Base-by-base conservation (phyloP, 768 basidiomycete genomes). In the Paxillus ammoniavirescens region DNA sequence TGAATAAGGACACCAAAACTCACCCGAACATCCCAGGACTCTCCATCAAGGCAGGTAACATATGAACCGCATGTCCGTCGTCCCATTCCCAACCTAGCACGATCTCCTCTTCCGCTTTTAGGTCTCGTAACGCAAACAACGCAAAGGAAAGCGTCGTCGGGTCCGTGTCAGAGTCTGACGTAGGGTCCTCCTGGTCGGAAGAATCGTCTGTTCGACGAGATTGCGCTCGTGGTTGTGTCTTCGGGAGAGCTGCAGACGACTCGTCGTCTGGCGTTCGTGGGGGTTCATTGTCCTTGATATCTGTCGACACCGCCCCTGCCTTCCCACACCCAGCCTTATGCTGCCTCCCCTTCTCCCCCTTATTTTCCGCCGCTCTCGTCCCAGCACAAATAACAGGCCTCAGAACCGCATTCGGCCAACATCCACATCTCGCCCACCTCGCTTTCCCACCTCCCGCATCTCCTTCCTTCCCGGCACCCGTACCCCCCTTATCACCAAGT, bases 51-150 rank as follows among this genome's bases (percentile, higher is more conserved):
- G 83, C 83, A n/a, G 83, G 89, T 1, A 93, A 73, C 55, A 77
- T 73, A 69, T 96, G 94, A 0, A 95, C 82, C 1, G 87, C 84
- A 64, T 92, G 89, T 2, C 84, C 84, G 62, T 98, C 95, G 61
- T 98, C 94, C 95, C 95, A 98, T 66, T 97, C 93, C 93, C 95
- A 98, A 0, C 89, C 89, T 0, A 98, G 72, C 0, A 94, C 83
- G 17, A 98, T 81, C 72, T 98, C 95, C 58, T 94, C 93, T 45
- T 87, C 79, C 33, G 82, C 82, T 50, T 79, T 80, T 58, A 98
- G 77, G 56, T 91, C 88, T 10, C 83, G 72, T 15, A 86, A 70
- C 2, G 94, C 90, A 58, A 93, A 95, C 0, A 97, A 74, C 0
- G 84, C 93, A 64, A 97, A 95, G 0, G 78, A 73, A 1, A 94